Base-by-base conservation (phyloP, 352 stramenopile species). In the Phytophthora brassicae region DNA sequence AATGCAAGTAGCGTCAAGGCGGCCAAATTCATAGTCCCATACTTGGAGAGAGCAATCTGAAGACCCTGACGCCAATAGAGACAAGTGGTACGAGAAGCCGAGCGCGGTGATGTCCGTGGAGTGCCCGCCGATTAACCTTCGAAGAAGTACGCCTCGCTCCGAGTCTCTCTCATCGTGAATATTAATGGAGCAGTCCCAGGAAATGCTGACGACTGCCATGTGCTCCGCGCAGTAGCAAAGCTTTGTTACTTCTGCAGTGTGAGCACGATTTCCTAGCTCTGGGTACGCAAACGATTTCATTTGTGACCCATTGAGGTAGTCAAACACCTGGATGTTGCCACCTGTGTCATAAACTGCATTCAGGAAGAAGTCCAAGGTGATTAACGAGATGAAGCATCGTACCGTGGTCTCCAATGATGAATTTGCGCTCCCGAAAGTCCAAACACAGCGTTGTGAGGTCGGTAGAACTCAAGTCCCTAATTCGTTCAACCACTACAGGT, bases 11-110 rank as follows among this genome's bases (percentile, higher is more conserved):
- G 72, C 66, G 41, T 90, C 76, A 2, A 90, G 74, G 13, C 88
- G 82, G 20, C 86, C 86, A 55, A 95, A 96, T 61, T 96, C 88
- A 70, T 93, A 96, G 58, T 92, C 80, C 88, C 88, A 96, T 26
- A 95, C 57, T 57, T 90, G 81, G 11, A 96, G 75, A 29, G 73
- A 75, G 49, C 68, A 74, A 46, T 95, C 84, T 2, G 80, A 84
- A 12, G 82, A 84, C 5, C 85, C 87, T 0, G 84, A 90, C 0
- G 84, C 87, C 47, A 96, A 70, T 7, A 95, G 60, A n/a, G 82
- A 92, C 17, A 96, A 64, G 16, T 81, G 64, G 33, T 79, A 75
- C 45, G 81, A 94, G 57, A 90, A 94, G 44, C 57, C 74, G 36
- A 96, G 70, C 20, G 86, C 74, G 13, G 84, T 87, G 59, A 96